A percentile compares a stretch with the other conserved stretches of the same genome.
These are phyloP conservation scores for Sporothrix phasma DNA, from an alignment of 2,329 filamentous ascomycete species.

Conservation along the genomic window DNA sequence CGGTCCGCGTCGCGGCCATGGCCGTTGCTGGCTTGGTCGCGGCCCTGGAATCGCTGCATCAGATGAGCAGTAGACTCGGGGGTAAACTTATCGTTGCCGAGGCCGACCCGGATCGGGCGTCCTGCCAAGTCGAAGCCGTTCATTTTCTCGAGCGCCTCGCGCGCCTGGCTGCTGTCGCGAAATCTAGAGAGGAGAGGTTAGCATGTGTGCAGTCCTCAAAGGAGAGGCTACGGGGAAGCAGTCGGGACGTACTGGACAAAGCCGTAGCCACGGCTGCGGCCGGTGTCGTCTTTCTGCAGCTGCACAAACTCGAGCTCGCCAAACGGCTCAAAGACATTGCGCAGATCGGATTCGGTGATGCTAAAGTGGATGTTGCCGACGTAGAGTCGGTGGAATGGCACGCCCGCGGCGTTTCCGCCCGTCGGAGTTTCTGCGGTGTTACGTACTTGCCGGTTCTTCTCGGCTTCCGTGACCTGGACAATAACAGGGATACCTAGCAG, in stretches of 20 bases:
- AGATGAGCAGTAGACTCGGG: conserved; percentile 90
- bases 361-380: conserved; percentile 99
- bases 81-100: conserved; percentile 99
- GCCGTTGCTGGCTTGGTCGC: conserved; percentile 41
- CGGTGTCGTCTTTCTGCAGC: conserved; percentile 88
- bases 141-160: conserved; percentile 96
- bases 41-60: conserved; percentile 81
- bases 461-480: conserved; percentile 94
- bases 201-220: background rate
- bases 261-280: conserved; percentile 86
- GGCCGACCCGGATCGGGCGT: conserved; percentile 93
- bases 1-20: conserved; percentile 33
- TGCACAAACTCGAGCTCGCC: conserved; percentile 97
- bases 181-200: conserved; percentile 47
- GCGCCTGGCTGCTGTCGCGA: conserved; percentile 79
- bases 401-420: conserved; percentile 60
- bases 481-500: conserved; percentile 98
- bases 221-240: background rate
- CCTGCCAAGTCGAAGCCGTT: conserved; percentile 97
- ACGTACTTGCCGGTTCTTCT: conserved; percentile 96
- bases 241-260: conserved; percentile 80
- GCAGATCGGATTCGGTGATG: conserved; percentile 90
- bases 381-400: conserved; percentile 95
- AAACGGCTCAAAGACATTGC: conserved; percentile 95
- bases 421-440: conserved; percentile 52